These are phyloP conservation scores for Heteromeles arbutifolia DNA, from an alignment of 306 rosid genomes.

Conservation along the genomic window DNA sequence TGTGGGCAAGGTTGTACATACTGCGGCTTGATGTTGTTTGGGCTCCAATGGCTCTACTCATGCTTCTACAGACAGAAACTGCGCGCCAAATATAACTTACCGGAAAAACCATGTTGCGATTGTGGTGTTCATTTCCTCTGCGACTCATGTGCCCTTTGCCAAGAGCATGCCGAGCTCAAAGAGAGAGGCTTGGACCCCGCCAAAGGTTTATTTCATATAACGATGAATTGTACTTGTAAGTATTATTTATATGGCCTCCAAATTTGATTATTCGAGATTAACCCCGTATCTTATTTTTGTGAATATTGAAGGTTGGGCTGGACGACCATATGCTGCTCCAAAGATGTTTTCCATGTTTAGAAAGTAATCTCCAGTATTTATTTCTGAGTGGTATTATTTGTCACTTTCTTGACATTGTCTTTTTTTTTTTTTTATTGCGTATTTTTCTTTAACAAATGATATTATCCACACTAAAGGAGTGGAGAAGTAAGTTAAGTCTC, in stretches of 20 bases:
- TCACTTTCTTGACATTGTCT: background rate
- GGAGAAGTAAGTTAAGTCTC: too few species aligned
- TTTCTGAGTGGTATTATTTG: background rate
- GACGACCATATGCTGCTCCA: constrained; percentile 1
- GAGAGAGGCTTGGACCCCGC: constrained; percentile 19
- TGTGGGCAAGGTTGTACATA: constrained; percentile 5
- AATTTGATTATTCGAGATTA: background rate
- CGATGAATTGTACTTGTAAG: background rate
- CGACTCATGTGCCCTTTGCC: constrained; percentile 25
- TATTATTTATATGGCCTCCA: background rate
- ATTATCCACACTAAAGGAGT: too few species aligned
- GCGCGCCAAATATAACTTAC: constrained; percentile 10
- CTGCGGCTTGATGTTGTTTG: constrained; percentile 2
- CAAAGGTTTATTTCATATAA: constrained; percentile 1
- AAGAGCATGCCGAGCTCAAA: constrained; percentile 24
- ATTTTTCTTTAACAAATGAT: too few species aligned
- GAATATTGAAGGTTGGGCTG: constrained; percentile 3
- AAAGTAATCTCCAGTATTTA: background rate
- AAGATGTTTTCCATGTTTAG: background rate
- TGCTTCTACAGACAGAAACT: constrained; percentile 23
- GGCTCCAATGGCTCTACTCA: constrained; percentile 11
- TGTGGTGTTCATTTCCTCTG: constrained; percentile 28
- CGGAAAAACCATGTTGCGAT: constrained; percentile 23
- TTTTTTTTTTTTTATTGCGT: background rate
- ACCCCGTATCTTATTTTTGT: background rate